phyloP scores from a whole-genome alignment of 768 basidiomycete genomes.

The Cantharellus cinnabarinus region DNA sequence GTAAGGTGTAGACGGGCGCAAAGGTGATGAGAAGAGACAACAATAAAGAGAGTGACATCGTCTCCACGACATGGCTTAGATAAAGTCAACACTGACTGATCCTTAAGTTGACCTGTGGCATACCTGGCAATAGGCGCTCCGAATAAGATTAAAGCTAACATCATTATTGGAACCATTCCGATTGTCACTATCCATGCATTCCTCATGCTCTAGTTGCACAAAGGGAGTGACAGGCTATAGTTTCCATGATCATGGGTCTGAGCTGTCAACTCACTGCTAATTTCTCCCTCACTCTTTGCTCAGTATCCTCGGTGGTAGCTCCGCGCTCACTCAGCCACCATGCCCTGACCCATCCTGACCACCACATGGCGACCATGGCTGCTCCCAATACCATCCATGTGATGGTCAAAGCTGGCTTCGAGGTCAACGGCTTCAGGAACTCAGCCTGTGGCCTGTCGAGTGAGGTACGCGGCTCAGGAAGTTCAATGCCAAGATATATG shows the following conservation, averaged over 20 bases:
- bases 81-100: neutral
- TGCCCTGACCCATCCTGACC: conserved; percentile 42
- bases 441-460: conserved; percentile 27
- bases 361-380: conserved; percentile 40
- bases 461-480: neutral
- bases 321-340: conserved; percentile 22
- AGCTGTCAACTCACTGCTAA: conserved; percentile 18
- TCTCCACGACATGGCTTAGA: conserved; percentile 33
- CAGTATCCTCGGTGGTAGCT: conserved; percentile 20
- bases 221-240: neutral
- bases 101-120: neutral
- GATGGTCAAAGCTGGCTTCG: conserved; percentile 36
- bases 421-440: conserved; percentile 47
- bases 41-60: conserved; percentile 47
- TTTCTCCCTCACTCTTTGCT: conserved; percentile 20
- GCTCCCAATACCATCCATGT: conserved; percentile 36
- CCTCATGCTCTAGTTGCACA: conserved; percentile 24
- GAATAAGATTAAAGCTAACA: conserved; percentile 37
- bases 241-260: too few species aligned
- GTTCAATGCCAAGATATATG: neutral
- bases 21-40: conserved; percentile 45
- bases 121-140: conserved; percentile 49
- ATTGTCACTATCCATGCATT: conserved; percentile 35
- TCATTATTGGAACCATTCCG: conserved; percentile 26
- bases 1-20: conserved; percentile 49